Evolutionary conservation across 2,329 filamentous ascomycete genomes (phyloP), one percentile per base, ranked within the genome.

Genomic region (Colletotrichum aenigma): DNA sequence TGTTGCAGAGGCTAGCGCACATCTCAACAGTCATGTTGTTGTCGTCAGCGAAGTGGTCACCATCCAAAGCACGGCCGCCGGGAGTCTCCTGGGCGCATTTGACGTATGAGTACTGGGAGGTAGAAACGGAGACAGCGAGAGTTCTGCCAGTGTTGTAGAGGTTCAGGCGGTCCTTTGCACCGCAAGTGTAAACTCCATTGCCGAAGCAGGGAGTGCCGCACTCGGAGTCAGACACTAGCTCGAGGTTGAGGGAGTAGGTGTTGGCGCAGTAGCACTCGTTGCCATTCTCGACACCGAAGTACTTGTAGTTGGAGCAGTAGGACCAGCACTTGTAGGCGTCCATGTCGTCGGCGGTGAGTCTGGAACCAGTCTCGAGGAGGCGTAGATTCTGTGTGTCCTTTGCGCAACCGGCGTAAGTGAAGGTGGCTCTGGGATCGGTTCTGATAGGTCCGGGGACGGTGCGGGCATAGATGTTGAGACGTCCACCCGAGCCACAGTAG

Each of bases 261-360:
- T 75, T 76, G 52, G 74, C 76, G 38, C 78, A 79, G 70, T 77
- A 79, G 68, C 78, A 79, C 56, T 79, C 78, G 5, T 56, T 18
- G 55, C 73, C 75, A 34, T 77, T 78, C 74, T 79, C 77, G 16
- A 75, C 61, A 16, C 77, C 77, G 66, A 69, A 68, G 56, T 66
- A 64, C 38, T 78, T 32, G 34, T 18, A 36, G 36, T 24, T 77
- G 9, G 86, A 81, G 81, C 90, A 92, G 80, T 88, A 87, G 7
- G 83, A 80, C 65, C 89, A 84, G 79, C 90, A 91, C 26, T 85
- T 86, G 65, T 84, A 85, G 80, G 84, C 86, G 77, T 82, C 86
- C 79, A 88, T 84, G n/a, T 86, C 86, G 38, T 89, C 78, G 70
- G 87, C 81, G 28, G 86, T 84, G 61, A 85, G 85, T 34, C 83